Evolutionary conservation across 768 basidiomycete species (phyloP).

Genomic region (Pholiota conissans): DNA sequence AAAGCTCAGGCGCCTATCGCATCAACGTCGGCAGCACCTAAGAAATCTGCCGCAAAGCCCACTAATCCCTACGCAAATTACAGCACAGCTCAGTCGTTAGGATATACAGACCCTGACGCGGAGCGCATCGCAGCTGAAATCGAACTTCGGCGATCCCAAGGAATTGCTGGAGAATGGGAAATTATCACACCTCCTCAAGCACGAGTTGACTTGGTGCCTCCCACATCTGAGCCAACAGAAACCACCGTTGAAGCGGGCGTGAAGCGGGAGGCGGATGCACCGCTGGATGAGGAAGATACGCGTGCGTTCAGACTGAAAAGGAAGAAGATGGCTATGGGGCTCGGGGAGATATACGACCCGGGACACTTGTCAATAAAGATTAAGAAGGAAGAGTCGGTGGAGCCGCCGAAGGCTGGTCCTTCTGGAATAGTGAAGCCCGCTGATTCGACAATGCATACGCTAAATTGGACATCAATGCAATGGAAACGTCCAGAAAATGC

Average conservation of each 20-base stretch:
- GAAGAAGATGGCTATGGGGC: slow-evolving; percentile 56
- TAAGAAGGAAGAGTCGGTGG: slow-evolving; percentile 48
- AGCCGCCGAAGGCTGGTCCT: slow-evolving; percentile 24
- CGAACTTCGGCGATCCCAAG: slow-evolving; percentile 60
- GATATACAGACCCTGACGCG: slow-evolving; percentile 75
- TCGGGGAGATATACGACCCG: slow-evolving; percentile 84
- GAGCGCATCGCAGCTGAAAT: slow-evolving; percentile 62
- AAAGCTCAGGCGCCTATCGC: slow-evolving; percentile 37
- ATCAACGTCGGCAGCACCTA: slow-evolving; percentile 30
- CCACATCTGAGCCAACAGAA: slow-evolving; percentile 9
- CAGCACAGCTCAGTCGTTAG: slow-evolving; percentile 83
- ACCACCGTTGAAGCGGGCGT: slow-evolving; percentile 23
- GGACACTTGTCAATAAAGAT: slow-evolving; percentile 64
- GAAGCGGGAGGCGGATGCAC: slow-evolving; percentile 40
- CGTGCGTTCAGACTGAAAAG: slow-evolving; percentile 69
- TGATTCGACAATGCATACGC: slow-evolving; percentile 10
- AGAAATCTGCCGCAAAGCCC: slow-evolving; percentile 48
- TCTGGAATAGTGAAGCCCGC: slow-evolving; percentile 7
- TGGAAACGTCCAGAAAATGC: slow-evolving; percentile 17
- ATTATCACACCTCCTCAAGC: slow-evolving; percentile 42
- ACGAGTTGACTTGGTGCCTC: slow-evolving; percentile 9
- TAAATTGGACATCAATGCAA: slow-evolving; percentile 25
- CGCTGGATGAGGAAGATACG: slow-evolving; percentile 49
- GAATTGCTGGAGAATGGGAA: slow-evolving; percentile 79
- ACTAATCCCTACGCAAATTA: slow-evolving; percentile 81